phyloP scores from a whole-genome alignment of 2,329 filamentous ascomycete genomes.

The Fusarium verrucosum region DNA sequence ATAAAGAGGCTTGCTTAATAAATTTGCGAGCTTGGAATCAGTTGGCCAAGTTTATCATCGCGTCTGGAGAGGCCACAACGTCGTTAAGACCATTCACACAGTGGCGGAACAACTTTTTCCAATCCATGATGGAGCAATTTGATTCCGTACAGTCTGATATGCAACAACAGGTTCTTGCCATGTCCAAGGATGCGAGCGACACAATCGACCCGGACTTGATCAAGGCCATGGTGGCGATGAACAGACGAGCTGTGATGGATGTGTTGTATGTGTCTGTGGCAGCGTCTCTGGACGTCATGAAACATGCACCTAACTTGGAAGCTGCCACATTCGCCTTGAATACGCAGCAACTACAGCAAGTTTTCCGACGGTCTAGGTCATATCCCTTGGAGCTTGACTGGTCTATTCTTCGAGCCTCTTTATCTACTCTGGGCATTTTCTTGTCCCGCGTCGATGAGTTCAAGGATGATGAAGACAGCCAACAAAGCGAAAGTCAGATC shows the following conservation, averaged over 20 bases:
- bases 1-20: constrained; percentile 73
- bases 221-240: constrained; percentile 60
- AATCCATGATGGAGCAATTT: constrained; percentile 66
- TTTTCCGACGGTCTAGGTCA: constrained; percentile 60
- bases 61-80: constrained; percentile 56
- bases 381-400: constrained; percentile 58
- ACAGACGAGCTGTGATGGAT: constrained; percentile 63
- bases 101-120: constrained; percentile 67
- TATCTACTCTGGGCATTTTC: constrained; percentile 60
- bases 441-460: constrained; percentile 57
- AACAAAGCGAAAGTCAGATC: constrained; percentile 51
- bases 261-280: constrained; percentile 59
- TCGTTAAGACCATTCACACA: constrained; percentile 57
- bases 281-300: constrained; percentile 62
- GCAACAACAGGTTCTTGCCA: constrained; percentile 61
- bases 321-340: constrained; percentile 61
- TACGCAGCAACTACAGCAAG: constrained; percentile 59
- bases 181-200: constrained; percentile 58
- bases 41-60: constrained; percentile 66
- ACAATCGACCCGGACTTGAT: constrained; percentile 57
- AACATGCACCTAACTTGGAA: constrained; percentile 56
- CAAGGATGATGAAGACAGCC: constrained; percentile 51
- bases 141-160: constrained; percentile 65
- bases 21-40: constrained; percentile 71
- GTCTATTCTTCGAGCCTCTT: constrained; percentile 55